Evolutionary conservation across 495 filamentous ascomycete species (phyloP), one percentile per base, ranked within the genome.

Genomic region (Penicillium goetzii): DNA sequence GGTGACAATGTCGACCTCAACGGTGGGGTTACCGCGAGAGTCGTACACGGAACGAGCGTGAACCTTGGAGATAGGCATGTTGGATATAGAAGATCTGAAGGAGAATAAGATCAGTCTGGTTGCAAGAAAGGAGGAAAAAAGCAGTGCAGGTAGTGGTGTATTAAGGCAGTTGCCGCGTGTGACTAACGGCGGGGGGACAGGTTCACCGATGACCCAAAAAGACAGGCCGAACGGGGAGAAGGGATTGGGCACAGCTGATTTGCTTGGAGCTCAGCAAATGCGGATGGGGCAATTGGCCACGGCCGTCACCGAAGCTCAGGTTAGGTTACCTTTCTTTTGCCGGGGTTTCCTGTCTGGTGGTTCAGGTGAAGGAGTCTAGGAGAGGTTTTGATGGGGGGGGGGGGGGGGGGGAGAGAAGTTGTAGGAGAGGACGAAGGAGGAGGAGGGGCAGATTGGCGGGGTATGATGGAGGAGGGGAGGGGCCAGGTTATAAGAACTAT

Each of bases 21-120:
- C 92, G 76, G 92, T 96, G 68, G 92, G 92, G 85, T 97, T 98
- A 76, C 95, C 96, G 76, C 96, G 96, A 77, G 95, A 98, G 88
- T 99, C 96, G 86, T 99, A 99, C 83, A 99, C 92, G 68, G 88
- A 92, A 74, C 96, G 94, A 74, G 95, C 96, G 88, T 98, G 93
- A 80, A 99, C 91, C 87, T 97, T 97, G 76, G 90, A 87, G 85
- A 99, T 98, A 74, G 89, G 83, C 96, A 98, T 99, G 61, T 71
- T 92, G 78, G 65, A 64, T 60, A 49, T 63, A 45, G 62, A 67
- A 55, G 68, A 61, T 64, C 77, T 78, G 68, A 68, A 56, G 55
- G 28, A 34, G 50, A 40, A 67, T 32, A 49, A 58, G 40, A 65
- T 72, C 65, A 68, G 68, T 74, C 64, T 64, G 55, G 60, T 66